Evolutionary conservation across 306 rosid species (phyloP), one percentile per base, ranked within the genome.

Genomic region (Vicia sativa): DNA sequence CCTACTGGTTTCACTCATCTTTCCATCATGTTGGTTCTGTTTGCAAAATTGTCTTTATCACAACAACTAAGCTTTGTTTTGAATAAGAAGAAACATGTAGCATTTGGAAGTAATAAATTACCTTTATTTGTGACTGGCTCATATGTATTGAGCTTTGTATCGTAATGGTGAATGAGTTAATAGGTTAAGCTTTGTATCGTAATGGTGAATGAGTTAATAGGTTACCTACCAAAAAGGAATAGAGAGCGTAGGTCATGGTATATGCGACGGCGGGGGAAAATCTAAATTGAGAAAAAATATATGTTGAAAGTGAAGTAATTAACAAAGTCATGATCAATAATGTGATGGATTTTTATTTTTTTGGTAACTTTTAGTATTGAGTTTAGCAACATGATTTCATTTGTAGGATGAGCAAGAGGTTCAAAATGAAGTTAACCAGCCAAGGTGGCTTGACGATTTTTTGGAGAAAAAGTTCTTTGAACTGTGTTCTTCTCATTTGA

Each of bases 371-470:
- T 5, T 19, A 4, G 18, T 68, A 29, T 28, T 34, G 65, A 26
- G 48, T 73, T 63, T 6, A 60, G 11, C 78, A n/a, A 70, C 75
- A 37, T 54, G 19, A 18, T 60, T 66, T 75, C 56, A 31, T 56
- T 48, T 61, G 67, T 68, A 82, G 86, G 78, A 37, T 71, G 57
- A 71, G 26, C 65, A 50, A 58, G 72, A 15, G 45, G 54, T 4
- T 26, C 65, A 4, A 55, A 34, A 9, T 16, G 16, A 50, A 52
- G 42, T 49, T 26, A 6, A 7, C 9, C 62, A 48, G 69, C 82
- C 84, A 34, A 72, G 42, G 55, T 84, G 89, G 89, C 80, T 84
- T 3, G 82, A 74, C 28, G 43, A 54, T 41, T 75, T 79, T 62
- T 31, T 84, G 60, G 15, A 2, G 6, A 74, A 65, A 43, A 62